These are phyloP conservation scores for Trichoderma lentiforme DNA, from an alignment of 2,329 filamentous ascomycete genomes.

Conservation along the genomic window DNA sequence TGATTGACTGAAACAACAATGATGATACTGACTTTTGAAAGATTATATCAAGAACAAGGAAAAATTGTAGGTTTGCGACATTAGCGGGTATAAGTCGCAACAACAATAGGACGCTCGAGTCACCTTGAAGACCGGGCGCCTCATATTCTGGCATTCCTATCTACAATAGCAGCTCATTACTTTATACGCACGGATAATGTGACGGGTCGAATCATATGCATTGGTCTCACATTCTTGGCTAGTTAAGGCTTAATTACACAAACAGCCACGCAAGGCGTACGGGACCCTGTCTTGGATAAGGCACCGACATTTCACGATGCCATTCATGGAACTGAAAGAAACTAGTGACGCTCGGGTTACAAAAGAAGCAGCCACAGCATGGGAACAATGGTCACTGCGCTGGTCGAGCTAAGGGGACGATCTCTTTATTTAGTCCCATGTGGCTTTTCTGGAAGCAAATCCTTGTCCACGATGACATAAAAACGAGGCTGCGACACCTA, in stretches of 20 bases:
- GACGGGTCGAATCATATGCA: neutral
- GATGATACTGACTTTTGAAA: neutral
- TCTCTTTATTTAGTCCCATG: neutral
- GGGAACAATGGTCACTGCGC: neutral
- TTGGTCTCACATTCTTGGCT: neutral
- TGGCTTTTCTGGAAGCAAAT: neutral
- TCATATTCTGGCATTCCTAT: neutral
- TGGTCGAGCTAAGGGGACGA: neutral
- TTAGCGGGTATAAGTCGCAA: neutral
- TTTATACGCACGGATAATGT: neutral
- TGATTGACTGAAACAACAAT: neutral
- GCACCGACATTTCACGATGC: neutral
- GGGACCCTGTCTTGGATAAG: neutral
- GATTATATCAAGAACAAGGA: neutral
- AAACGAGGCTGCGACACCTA: neutral
- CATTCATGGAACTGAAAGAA: neutral
- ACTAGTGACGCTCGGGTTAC: neutral
- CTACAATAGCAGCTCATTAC: neutral
- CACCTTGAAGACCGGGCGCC: conserved; percentile 2
- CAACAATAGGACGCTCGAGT: conserved; percentile 4
- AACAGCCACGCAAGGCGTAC: neutral
- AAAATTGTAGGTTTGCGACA: neutral
- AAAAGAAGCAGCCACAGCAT: neutral
- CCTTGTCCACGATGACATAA: neutral
- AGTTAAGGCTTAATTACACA: neutral